A percentile compares a stretch with the other conserved stretches of the same genome.
phyloP scores from a whole-genome alignment of 108 stramenopile genomes.

The Schizochytrium sp. region DNA sequence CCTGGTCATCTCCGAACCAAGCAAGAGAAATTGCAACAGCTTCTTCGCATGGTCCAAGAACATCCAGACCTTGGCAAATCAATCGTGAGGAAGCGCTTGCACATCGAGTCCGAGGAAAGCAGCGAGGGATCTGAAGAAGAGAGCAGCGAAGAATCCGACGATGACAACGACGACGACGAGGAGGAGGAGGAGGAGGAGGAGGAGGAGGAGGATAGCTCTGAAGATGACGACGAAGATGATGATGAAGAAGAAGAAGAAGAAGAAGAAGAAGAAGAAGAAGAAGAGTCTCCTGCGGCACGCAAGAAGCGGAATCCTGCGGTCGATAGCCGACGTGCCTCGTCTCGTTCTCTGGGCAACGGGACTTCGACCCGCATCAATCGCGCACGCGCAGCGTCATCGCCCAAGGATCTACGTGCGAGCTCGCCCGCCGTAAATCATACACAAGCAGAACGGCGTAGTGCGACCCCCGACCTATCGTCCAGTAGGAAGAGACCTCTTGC shows the following conservation, averaged over 20 bases:
- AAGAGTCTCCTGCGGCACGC: too few relatives aligned
- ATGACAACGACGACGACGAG: background rate
- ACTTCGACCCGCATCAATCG: too few relatives aligned
- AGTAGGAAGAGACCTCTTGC: background rate
- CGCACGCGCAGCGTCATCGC: too few relatives aligned
- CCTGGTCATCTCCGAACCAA: background rate
- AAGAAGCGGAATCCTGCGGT: too few relatives aligned
- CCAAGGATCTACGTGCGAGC: too few relatives aligned
- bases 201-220: background rate
- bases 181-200: background rate
- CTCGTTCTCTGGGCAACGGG: too few relatives aligned
- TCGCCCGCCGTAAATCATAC: too few relatives aligned
- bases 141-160: background rate
- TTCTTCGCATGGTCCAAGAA: background rate
- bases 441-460: background rate
- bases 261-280: background rate
- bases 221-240: background rate
- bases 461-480: background rate
- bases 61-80: background rate
- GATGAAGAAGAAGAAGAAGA: background rate
- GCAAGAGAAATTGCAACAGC: background rate
- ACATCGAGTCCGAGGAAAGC: background rate
- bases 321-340: too few relatives aligned
- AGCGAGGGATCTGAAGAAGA: background rate
- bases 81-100: background rate